These are phyloP conservation scores for Saccharomyces mikatae DNA, from an alignment of 805 yeast species.

Conservation along the genomic window DNA sequence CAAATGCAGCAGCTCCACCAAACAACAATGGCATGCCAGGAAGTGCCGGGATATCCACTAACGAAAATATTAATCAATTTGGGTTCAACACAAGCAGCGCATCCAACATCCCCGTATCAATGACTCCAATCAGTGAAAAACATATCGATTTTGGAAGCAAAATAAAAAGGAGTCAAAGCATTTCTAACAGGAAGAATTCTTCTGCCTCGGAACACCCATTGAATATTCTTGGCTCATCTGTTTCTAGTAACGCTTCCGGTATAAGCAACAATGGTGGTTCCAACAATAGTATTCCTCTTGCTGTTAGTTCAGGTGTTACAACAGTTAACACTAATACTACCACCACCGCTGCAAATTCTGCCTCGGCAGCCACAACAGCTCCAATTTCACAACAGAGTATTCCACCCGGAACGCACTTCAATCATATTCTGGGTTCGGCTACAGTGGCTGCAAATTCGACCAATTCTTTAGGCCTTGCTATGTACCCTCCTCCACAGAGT, in stretches of 20 bases:
- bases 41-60: constrained; percentile 1
- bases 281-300: neutral
- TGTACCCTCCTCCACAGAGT: constrained; percentile 24
- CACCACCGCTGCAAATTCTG: neutral
- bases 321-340: constrained; percentile 2
- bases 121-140: constrained; percentile 76
- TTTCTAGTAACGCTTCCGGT: neutral
- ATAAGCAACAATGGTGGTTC: constrained; percentile 1
- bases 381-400: neutral
- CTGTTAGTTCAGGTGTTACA: neutral
- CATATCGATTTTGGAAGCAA: constrained; percentile 23
- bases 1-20: constrained; percentile 7
- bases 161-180: constrained; percentile 19
- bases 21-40: constrained; percentile 3
- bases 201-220: constrained; percentile 3
- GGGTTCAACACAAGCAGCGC: constrained; percentile 51
- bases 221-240: neutral
- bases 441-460: neutral
- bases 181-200: constrained; percentile 13
- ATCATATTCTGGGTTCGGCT: neutral
- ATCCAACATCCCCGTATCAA: constrained; percentile 47
- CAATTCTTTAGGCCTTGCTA: neutral
- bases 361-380: neutral
- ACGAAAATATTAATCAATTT: constrained; percentile 54
- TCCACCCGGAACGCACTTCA: neutral